These are phyloP conservation scores for Botrytis hyacinthi DNA, from an alignment of 2,329 filamentous ascomycete species.

Conservation along the genomic window DNA sequence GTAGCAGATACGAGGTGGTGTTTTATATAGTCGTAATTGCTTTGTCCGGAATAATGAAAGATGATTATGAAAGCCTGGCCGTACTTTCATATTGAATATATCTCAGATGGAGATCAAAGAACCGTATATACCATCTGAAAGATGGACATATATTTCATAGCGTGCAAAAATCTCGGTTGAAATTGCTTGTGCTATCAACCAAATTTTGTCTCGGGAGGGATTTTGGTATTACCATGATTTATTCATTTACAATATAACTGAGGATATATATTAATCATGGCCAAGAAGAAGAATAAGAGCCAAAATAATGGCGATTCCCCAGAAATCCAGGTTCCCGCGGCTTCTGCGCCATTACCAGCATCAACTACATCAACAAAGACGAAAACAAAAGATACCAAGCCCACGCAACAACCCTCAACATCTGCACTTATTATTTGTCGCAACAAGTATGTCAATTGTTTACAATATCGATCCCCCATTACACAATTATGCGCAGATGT, in stretches of 20 bases:
- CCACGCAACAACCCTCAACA: slow-evolving; percentile 40
- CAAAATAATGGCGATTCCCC: slow-evolving; percentile 35
- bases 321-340: slow-evolving; percentile 27
- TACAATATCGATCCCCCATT: background rate
- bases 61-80: background rate
- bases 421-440: slow-evolving; percentile 61
- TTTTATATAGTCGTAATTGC: slow-evolving; percentile 22
- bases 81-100: background rate
- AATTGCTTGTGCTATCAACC: slow-evolving; percentile 22
- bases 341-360: slow-evolving; percentile 26
- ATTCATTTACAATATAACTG: slow-evolving; percentile 6
- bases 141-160: slow-evolving; percentile 17
- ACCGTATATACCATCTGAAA: background rate
- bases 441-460: slow-evolving; percentile 59
- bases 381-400: slow-evolving; percentile 35
- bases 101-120: background rate
- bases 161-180: slow-evolving; percentile 23
- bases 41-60: slow-evolving; percentile 16
- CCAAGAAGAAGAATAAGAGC: slow-evolving; percentile 49
- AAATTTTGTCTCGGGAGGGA: slow-evolving; percentile 19
- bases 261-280: slow-evolving; percentile 40
- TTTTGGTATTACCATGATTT: slow-evolving; percentile 17
- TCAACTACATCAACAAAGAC: slow-evolving; percentile 31
- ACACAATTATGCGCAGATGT: slow-evolving; percentile 1
- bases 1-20: slow-evolving; percentile 9